Base-by-base conservation (phyloP, 441 rosid genomes). In the Theobroma grandiflorum region DNA sequence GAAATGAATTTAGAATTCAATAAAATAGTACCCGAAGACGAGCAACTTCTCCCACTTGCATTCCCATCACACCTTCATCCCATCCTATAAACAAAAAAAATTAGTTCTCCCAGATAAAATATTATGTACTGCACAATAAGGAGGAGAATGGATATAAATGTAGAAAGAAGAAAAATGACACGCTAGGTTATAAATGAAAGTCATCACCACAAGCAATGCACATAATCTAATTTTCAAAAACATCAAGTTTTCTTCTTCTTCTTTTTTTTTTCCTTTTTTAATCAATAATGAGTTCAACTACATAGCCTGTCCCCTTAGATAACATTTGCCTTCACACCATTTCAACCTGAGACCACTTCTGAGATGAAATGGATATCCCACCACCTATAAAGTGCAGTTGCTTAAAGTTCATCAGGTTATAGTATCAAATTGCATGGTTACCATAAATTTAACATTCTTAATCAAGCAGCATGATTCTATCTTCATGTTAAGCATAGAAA, bases 41-140 rank as follows among this genome's bases (percentile, higher is more conserved):
- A 86, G 99, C 98, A 75, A 86, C 87, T 83, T 96, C 99, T 86
- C 98, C 99, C 67, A 93, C 78, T 84, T 94, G 97, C 99, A 96
- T 96, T 80, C 93, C 98, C 85, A 92, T 4, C 80, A 96, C 99
- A 68, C 99, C 99, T 90, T 94, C 99, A 89, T 96, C 99, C 98
- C 98, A 94, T 82, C 99, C 99, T 96, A 81, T 81, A 85, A 38
- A 64, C 65, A 76, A 33, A n/a, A 64, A 40, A 37, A 57, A 53
- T 64, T 53, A 81, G 50, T 62, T 68, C 26, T 63, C 61, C 77
- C 22, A 50, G 57, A n/a, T 20, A 40, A 58, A 57, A 26, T 57
- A 52, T 12, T 12, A 18, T 7, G 67, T 18, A 69, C n/a, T 2
- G 68, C 38, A 43, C 11, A 18, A 45, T 35, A 67, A 76, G 18